These are phyloP conservation scores for Dendrothele bispora DNA, from an alignment of 768 basidiomycete species.

Conservation along the genomic window DNA sequence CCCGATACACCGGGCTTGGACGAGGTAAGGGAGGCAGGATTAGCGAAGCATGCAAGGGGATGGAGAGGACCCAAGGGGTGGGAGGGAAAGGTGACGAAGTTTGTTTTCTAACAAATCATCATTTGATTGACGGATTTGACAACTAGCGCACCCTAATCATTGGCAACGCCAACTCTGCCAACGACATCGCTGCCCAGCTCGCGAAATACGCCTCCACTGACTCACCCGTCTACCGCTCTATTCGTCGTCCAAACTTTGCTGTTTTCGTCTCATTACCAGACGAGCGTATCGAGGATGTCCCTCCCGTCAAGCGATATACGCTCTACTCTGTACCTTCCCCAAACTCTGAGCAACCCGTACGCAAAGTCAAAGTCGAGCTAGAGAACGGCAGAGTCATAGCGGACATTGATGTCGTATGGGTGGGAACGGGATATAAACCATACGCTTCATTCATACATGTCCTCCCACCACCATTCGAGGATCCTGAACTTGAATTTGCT, in stretches of 20 bases:
- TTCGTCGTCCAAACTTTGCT: constrained; percentile 38
- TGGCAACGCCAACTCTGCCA: constrained; percentile 52
- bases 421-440: constrained; percentile 49
- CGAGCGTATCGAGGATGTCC: constrained; percentile 41
- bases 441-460: constrained; percentile 32
- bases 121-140: neutral
- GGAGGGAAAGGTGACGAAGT: constrained; percentile 27
- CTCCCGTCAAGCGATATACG: constrained; percentile 37
- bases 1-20: constrained; percentile 43
- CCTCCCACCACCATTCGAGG: no score
- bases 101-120: neutral
- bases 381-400: constrained; percentile 36
- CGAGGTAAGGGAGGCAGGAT: constrained; percentile 27
- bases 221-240: constrained; percentile 49
- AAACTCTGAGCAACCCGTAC: constrained; percentile 5
- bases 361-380: constrained; percentile 34
- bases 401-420: constrained; percentile 41
- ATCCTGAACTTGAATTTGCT: no score
- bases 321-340: neutral
- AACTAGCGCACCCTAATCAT: constrained; percentile 24
- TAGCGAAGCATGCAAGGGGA: constrained; percentile 40
- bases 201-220: constrained; percentile 30
- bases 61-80: constrained; percentile 42
- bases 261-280: constrained; percentile 41
- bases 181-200: constrained; percentile 51